These are phyloP conservation scores for grape (Vitis vinifera) DNA, from an alignment of 164 flowering plant genomes.

Conservation along the genomic window DNA sequence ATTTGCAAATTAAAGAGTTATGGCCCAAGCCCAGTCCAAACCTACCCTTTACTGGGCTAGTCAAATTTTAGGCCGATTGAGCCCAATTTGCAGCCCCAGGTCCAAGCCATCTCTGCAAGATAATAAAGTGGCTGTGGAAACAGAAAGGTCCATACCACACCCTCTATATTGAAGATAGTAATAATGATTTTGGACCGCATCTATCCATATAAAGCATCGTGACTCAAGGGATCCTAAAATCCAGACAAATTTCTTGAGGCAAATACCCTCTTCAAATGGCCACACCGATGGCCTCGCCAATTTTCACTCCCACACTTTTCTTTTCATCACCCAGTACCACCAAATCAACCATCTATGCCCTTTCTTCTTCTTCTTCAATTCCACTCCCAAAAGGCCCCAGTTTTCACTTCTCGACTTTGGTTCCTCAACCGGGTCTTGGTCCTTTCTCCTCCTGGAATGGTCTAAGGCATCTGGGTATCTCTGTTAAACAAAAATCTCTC, in stretches of 20 bases:
- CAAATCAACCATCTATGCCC: conserved; percentile 11
- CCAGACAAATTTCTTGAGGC: conserved; percentile 6
- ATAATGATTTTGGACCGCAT: neutral
- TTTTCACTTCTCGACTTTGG: conserved; percentile 21
- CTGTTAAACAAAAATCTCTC: conserved; percentile 28
- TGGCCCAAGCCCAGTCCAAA: too few relatives aligned
- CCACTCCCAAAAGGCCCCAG: conserved; percentile 26
- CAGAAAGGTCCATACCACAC: too few relatives aligned
- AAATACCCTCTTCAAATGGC: conserved; percentile 14
- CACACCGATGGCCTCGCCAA: conserved; percentile 33
- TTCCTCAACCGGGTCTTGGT: conserved; percentile 43
- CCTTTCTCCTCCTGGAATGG: conserved; percentile 61
- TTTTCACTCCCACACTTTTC: conserved; percentile 16
- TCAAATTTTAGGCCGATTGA: neutral
- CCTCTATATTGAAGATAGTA: neutral
- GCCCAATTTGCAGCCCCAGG: neutral
- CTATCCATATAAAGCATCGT: neutral
- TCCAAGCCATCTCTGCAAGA: neutral
- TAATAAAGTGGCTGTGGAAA: too few relatives aligned
- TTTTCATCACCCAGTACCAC: conserved; percentile 19
- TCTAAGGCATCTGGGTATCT: conserved; percentile 52
- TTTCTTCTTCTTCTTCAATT: conserved; percentile 11
- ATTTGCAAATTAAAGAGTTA: too few relatives aligned
- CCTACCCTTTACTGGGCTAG: too few relatives aligned
- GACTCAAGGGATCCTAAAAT: conserved; percentile 1